phyloP scores from a whole-genome alignment of 768 basidiomycete genomes.

The Hortiboletus flavorubellus region DNA sequence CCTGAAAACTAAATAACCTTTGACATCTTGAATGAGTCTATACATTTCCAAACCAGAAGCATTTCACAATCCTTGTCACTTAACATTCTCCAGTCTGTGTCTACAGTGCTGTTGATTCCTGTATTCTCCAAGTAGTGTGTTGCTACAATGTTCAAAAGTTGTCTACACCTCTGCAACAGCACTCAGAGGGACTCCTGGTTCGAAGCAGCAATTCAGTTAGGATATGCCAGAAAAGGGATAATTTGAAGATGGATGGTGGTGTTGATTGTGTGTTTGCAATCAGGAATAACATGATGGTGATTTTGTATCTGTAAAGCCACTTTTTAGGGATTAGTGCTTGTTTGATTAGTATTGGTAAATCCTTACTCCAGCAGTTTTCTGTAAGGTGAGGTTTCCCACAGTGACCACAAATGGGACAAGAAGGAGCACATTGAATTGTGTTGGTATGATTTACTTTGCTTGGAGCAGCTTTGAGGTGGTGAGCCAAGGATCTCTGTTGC shows the following conservation, averaged over 20 bases:
- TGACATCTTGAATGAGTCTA: neutral
- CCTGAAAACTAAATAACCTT: neutral
- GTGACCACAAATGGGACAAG: too few species aligned
- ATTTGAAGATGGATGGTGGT: too few species aligned
- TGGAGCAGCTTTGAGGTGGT: too few species aligned
- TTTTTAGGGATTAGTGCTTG: neutral
- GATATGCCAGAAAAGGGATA: neutral
- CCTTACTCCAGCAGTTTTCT: too few species aligned
- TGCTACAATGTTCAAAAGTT: neutral
- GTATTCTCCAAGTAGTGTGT: neutral
- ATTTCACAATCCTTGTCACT: neutral
- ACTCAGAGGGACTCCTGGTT: neutral
- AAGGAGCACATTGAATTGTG: too few species aligned
- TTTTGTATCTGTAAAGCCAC: too few species aligned
- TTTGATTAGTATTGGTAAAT: too few species aligned
- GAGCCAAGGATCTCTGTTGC: too few species aligned
- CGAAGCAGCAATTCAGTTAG: neutral
- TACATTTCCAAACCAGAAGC: neutral
- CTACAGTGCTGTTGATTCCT: neutral
- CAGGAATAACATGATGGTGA: too few species aligned
- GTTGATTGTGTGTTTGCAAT: too few species aligned
- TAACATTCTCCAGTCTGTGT: neutral
- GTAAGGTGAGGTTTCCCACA: too few species aligned
- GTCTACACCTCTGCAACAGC: neutral
- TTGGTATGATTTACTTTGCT: too few species aligned